phyloP scores from a whole-genome alignment of 2,329 filamentous ascomycete genomes.

The Alternaria burnsii region DNA sequence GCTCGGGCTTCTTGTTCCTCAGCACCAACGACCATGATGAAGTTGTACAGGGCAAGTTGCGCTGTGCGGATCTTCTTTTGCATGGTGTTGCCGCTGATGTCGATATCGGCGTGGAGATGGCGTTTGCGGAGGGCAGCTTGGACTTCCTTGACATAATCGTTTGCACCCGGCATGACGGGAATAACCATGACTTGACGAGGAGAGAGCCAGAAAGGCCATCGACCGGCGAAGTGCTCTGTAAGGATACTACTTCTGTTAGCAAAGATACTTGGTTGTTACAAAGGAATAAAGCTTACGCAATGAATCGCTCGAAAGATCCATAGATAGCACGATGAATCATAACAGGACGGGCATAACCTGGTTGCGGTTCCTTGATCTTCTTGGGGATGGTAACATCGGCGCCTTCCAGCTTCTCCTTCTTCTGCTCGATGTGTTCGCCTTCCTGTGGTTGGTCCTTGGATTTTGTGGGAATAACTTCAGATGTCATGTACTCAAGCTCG shows the following conservation, averaged over 20 bases:
- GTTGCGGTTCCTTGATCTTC: slow-evolving; percentile 39
- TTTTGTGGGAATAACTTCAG: slow-evolving; percentile 63
- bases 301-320: slow-evolving; percentile 73
- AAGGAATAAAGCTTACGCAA: slow-evolving; percentile 58
- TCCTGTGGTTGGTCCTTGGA: slow-evolving; percentile 41
- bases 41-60: slow-evolving; percentile 84
- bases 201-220: slow-evolving; percentile 90
- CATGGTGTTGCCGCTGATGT: slow-evolving; percentile 79
- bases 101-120: slow-evolving; percentile 75
- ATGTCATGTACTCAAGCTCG: slow-evolving; percentile 84
- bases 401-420: slow-evolving; percentile 30
- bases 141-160: slow-evolving; percentile 78
- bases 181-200: slow-evolving; percentile 84
- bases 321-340: slow-evolving; percentile 87
- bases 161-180: slow-evolving; percentile 75
- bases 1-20: slow-evolving; percentile 66
- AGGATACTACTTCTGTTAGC: slow-evolving; percentile 62
- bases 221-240: slow-evolving; percentile 84
- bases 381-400: slow-evolving; percentile 29
- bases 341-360: slow-evolving; percentile 77
- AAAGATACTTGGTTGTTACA: neutral
- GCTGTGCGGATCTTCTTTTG: slow-evolving; percentile 89
- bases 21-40: slow-evolving; percentile 76
- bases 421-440: slow-evolving; percentile 32
- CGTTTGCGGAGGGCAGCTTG: slow-evolving; percentile 72